Percentiles rank a stretch among this genome's conserved stretches.
These are phyloP conservation scores for Microthyrium microscopicum DNA, from an alignment of 2,329 filamentous ascomycete species.

Conservation along the genomic window DNA sequence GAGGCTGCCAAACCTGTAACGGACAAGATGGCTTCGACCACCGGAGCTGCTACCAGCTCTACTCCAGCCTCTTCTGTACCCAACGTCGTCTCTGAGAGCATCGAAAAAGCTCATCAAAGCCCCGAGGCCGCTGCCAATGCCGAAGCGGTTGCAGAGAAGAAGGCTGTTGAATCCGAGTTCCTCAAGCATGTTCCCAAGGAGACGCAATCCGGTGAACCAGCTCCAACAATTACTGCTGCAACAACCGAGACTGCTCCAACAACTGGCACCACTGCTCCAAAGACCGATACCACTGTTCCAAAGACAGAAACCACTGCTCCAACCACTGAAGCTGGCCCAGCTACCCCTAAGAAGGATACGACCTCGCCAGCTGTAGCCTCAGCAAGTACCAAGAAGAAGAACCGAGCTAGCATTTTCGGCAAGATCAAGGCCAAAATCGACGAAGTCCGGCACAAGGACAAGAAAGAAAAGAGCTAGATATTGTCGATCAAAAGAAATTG, in stretches of 20 bases:
- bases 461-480: too few relatives aligned
- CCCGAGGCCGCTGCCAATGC: slow-evolving; percentile 58
- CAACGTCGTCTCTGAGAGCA: slow-evolving; percentile 27
- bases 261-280: slow-evolving; percentile 15
- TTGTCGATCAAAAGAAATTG: not conserved
- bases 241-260: slow-evolving; percentile 21
- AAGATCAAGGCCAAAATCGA: slow-evolving; percentile 32
- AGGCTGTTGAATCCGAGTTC: slow-evolving; percentile 56
- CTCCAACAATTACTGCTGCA: slow-evolving; percentile 23
- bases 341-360: slow-evolving; percentile 16
- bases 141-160: slow-evolving; percentile 58
- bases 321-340: slow-evolving; percentile 12
- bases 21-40: not conserved
- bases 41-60: slow-evolving; percentile 13
- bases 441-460: slow-evolving; percentile 1
- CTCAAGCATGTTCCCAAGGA: slow-evolving; percentile 36
- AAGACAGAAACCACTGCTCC: not conserved
- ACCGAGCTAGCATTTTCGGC: slow-evolving; percentile 30
- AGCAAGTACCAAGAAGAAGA: slow-evolving; percentile 27
- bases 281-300: slow-evolving; percentile 12
- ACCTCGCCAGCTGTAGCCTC: slow-evolving; percentile 10
- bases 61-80: slow-evolving; percentile 15
- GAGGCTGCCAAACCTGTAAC: slow-evolving; percentile 9
- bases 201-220: slow-evolving; percentile 27
- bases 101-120: slow-evolving; percentile 34